Percentiles rank a stretch among this genome's conserved stretches.
Conservation (phyloP, 192 early-diverging fungal genomes). For the Chytriomyces confervae region DNA sequence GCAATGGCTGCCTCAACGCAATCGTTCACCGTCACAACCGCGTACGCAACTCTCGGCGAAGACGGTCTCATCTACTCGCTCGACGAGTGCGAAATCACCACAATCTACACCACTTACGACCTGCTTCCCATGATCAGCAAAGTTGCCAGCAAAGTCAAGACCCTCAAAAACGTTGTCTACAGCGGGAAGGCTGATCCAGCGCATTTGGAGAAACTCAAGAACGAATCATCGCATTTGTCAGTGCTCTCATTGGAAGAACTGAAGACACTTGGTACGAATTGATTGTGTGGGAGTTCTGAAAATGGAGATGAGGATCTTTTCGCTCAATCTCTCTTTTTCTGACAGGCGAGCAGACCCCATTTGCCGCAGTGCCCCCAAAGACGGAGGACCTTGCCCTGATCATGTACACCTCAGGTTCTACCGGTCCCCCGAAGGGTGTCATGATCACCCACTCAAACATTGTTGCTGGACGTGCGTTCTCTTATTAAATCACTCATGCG, state of each 20-base stretch:
- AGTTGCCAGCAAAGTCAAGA: slow-evolving; percentile 63
- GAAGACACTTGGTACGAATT: slow-evolving; percentile 52
- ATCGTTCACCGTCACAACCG: slow-evolving; percentile 76
- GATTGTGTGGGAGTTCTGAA: not conserved
- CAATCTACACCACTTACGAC: slow-evolving; percentile 77
- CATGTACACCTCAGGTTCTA: slow-evolving; percentile 85
- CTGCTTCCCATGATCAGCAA: slow-evolving; percentile 70
- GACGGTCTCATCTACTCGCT: slow-evolving; percentile 85
- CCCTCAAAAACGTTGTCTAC: slow-evolving; percentile 77
- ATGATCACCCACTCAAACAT: slow-evolving; percentile 83
- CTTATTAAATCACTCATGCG: not conserved
- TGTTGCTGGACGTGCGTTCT: slow-evolving; percentile 63
- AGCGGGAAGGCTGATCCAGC: slow-evolving; percentile 62
- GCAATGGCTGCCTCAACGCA: slow-evolving; percentile 72
- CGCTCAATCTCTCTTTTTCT: not conserved
- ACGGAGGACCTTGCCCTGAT: slow-evolving; percentile 73
- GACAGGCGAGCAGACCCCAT: slow-evolving; percentile 44
- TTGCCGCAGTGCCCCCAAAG: slow-evolving; percentile 57
- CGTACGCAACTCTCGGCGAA: slow-evolving; percentile 76
- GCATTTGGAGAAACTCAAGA: slow-evolving; percentile 24
- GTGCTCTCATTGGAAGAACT: slow-evolving; percentile 75
- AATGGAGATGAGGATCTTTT: slow-evolving; percentile 8
- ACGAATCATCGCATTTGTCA: not conserved
- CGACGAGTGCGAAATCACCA: slow-evolving; percentile 75
- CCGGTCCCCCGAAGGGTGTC: slow-evolving; percentile 90